Evolutionary conservation across 179 eudicot genomes (phyloP), one percentile per base, ranked within the genome.

Genomic region (Beta macrorhiza): DNA sequence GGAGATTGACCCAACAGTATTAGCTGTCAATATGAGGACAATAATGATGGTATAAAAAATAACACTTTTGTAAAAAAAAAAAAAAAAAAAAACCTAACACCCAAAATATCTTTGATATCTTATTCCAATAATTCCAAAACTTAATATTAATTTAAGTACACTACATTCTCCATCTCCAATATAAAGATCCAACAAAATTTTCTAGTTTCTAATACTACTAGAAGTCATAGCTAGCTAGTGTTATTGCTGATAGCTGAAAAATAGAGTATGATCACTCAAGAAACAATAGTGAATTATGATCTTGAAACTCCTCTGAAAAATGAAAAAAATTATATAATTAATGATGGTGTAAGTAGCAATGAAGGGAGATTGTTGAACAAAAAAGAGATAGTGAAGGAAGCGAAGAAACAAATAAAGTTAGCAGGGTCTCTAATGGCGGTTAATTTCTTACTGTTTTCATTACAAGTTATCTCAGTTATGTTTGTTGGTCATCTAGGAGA

Each of bases 401-500:
- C 75, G 58, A 81, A 81, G 83, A 81, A 74, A 47, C 83, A 81
- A 15, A 29, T 53, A 58, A 53, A 71, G 83, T 51, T 81, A 55
- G 83, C 83, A 19, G 83, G 83, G 67, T 74, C 83, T 32, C 14
- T 81, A 9, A 74, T 81, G 12, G 69, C 79, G 12, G 79, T 81
- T 0, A 80, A 74, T 10, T 65, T 81, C 10, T 59, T 74, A 63
- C n/a, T 75, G 8, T 63, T 51, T 67, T 17, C 20, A 5, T 19
- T 81, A 51, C 83, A 80, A 32, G 14, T 81, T 19, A 59, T 81
- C 2, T 81, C 83, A 0, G 72, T 81, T 51, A 81, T 76, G 83
- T 81, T 81, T 63, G 83, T 75, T 20, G 83, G 83, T 13, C 83
- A 81, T 56, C 83, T 81, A 29, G 84, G 84, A 0, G 80, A 82